Evolutionary conservation across 2,329 filamentous ascomycete genomes (phyloP).

Genomic region (Botrytis fabae): DNA sequence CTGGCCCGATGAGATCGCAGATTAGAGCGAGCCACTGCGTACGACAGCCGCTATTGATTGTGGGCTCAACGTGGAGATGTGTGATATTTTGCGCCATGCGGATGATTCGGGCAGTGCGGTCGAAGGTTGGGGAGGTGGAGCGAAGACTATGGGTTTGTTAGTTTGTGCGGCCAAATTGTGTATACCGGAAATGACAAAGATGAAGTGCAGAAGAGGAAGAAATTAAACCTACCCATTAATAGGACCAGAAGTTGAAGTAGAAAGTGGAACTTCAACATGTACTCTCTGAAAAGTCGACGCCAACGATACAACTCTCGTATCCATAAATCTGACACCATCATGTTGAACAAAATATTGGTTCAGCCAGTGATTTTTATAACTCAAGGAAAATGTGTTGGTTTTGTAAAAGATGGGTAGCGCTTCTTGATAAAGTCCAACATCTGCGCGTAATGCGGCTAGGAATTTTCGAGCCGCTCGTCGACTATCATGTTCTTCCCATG

Average conservation of each 20-base stretch:
- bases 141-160: not conserved
- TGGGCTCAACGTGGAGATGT: not conserved
- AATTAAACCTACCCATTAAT: not conserved
- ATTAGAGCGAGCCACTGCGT: not conserved
- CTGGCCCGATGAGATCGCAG: not conserved
- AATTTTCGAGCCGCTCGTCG: not conserved
- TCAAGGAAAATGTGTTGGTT: constrained; percentile 3
- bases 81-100: constrained; percentile 11
- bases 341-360: not conserved
- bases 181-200: no score
- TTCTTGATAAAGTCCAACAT: constrained; percentile 5
- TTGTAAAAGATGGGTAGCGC: constrained; percentile 10
- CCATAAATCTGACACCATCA: not conserved
- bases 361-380: not conserved
- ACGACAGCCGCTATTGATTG: not conserved
- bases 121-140: not conserved
- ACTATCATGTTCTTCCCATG: not conserved
- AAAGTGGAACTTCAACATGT: not conserved
- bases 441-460: constrained; percentile 3
- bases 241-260: not conserved
- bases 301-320: constrained; percentile 2
- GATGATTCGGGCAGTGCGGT: constrained; percentile 1
- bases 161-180: not conserved
- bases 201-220: not conserved
- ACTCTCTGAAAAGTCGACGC: not conserved